phyloP scores from a whole-genome alignment of 2,329 filamentous ascomycete species.

The Alternaria ventricosa region DNA sequence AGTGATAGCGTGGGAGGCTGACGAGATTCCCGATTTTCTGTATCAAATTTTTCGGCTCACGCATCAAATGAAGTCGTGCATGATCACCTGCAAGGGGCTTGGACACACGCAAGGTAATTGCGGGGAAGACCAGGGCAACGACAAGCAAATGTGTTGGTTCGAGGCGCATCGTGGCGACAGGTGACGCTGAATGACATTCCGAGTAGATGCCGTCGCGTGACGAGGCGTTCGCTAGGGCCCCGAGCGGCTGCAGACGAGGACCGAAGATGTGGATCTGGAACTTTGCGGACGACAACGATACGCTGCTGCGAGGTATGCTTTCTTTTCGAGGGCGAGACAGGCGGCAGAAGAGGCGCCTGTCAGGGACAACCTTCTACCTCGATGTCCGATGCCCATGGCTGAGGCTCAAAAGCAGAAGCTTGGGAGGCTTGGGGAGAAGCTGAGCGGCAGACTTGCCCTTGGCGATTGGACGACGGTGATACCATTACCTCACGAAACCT shows the following conservation, averaged over 20 bases:
- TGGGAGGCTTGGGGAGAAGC: constrained; percentile 8
- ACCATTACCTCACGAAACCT: constrained; percentile 42
- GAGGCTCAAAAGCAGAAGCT: constrained; percentile 27
- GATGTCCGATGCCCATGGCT: constrained; percentile 24
- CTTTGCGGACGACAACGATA: constrained; percentile 7
- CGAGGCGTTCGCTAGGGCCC: constrained; percentile 14
- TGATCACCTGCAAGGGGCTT: constrained; percentile 50
- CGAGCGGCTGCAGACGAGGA: constrained; percentile 20
- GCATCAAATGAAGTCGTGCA: constrained; percentile 45
- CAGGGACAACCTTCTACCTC: constrained; percentile 15
- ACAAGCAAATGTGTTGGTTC: constrained; percentile 13
- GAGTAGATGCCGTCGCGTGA: constrained; percentile 32
- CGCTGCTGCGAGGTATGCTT: constrained; percentile 22
- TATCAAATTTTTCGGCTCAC: constrained; percentile 38
- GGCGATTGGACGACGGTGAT: constrained; percentile 31
- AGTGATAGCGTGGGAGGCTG: constrained; percentile 39
- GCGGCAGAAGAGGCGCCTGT: constrained; percentile 19
- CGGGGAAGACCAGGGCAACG: constrained; percentile 45
- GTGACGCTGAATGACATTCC: constrained; percentile 33
- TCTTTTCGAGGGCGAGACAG: constrained; percentile 15
- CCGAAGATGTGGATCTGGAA: constrained; percentile 21
- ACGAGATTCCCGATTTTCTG: constrained; percentile 27
- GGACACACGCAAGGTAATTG: constrained; percentile 42
- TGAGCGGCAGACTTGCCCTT: constrained; percentile 1
- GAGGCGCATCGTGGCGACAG: constrained; percentile 29